A percentile compares a stretch with the other conserved stretches of the same genome.
phyloP scores from a whole-genome alignment of 805 yeast species.

The Candida andamanensis region DNA sequence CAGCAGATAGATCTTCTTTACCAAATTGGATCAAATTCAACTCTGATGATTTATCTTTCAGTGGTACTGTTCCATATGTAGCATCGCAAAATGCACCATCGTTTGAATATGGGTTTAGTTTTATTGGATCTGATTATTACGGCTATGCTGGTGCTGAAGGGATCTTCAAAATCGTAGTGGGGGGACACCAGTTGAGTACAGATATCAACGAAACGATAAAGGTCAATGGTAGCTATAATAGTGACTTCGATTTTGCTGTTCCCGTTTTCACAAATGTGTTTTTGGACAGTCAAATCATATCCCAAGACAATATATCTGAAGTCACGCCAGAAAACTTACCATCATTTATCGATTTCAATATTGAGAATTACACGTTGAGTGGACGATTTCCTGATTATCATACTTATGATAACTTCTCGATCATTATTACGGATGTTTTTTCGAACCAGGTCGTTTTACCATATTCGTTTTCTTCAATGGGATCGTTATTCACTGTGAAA shows the following conservation, averaged over 20 bases:
- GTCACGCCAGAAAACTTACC: constrained; percentile 54
- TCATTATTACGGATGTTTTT: constrained; percentile 53
- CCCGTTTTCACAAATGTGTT: constrained; percentile 60
- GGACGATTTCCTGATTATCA: constrained; percentile 54
- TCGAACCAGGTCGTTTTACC: constrained; percentile 57
- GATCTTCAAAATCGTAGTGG: constrained; percentile 69
- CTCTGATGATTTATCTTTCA: constrained; percentile 54
- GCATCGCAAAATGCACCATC: constrained; percentile 89
- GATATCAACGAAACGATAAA: constrained; percentile 49
- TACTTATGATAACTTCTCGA: constrained; percentile 42
- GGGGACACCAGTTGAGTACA: constrained; percentile 82
- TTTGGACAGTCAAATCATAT: constrained; percentile 55
- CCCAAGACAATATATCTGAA: constrained; percentile 48
- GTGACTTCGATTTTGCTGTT: constrained; percentile 47
- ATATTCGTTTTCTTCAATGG: constrained; percentile 51
- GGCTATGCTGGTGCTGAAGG: constrained; percentile 73
- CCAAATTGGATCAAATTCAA: constrained; percentile 88
- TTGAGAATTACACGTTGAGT: constrained; percentile 34
- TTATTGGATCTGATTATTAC: constrained; percentile 72
- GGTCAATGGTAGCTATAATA: constrained; percentile 65
- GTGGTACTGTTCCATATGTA: constrained; percentile 85
- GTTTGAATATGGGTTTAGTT: constrained; percentile 56
- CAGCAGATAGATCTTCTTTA: constrained; percentile 77
- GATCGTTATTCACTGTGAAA: constrained; percentile 51
- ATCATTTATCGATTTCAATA: constrained; percentile 47